Evolutionary conservation across 164 flowering plant genomes (phyloP), one percentile per base, ranked within the genome.

Genomic region (Annona squamosa): DNA sequence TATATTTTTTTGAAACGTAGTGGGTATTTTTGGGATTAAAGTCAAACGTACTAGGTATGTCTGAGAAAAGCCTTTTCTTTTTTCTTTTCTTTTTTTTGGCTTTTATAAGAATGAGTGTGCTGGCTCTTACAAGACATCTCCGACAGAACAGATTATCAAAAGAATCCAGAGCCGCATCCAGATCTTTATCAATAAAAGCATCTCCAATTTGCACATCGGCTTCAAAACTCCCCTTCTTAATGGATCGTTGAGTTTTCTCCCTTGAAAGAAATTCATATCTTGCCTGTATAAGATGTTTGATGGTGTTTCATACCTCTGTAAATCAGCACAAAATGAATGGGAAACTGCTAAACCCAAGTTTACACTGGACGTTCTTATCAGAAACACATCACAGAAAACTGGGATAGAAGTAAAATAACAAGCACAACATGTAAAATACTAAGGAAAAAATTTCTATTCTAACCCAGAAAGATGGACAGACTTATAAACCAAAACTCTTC

Each of bases 211-310:
- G 82, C 71, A 79, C 79, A 65, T 70, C 73, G 59, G 84, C 85
- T 62, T 80, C 87, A 71, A 61, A 64, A 66, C 84, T 79, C 70
- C 68, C 87, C 78, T 73, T 77, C 70, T 73, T 80, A 45, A 75
- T 56, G 68, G 71, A 79, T 43, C 43, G 76, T 42, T 42, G 70
- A 72, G 72, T 74, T 69, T 84, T 81, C 63, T 85, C 87, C 79
- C 85, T 83, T 19, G 46, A 46, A 78, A 91, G 88, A 76, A 72
- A 71, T 76, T 93, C 97, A 69, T 86, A 89, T 89, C 98, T 94
- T 84, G 89, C 98, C 99, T 96, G 99, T 88, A 92, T 84, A 92
- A 92, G 93, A 96, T 85, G 90, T 92, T 95, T 77, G 87, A 87
- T 72, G 87, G 86, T 89, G 90, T 85, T 91, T 95, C 94, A 92